Evolutionary conservation across 345 rosid genomes (phyloP), one percentile per base, ranked within the genome.

Genomic region (Camelina sativa): DNA sequence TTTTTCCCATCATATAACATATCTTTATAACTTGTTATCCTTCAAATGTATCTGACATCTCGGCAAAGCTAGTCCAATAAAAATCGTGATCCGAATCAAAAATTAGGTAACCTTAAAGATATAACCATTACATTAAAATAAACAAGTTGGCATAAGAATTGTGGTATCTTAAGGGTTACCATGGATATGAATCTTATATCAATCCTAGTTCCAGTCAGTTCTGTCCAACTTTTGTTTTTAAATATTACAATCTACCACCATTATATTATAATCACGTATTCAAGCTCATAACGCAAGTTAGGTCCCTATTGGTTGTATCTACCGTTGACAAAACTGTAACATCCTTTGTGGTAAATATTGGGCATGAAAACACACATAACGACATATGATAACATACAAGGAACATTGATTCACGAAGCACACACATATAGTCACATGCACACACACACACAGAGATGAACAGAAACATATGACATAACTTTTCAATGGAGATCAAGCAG

Each of bases 291-390:
- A 51, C 57, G 9, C 53, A 72, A 51, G 73, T 65, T 78, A 59
- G 69, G 81, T 78, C 64, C 15, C 23, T 22, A 37, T 43, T 72
- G 20, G 81, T 78, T 78, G 77, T 72, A 78, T 72, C 81, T n/a
- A 78, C 23, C 76, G 6, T 78, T 78, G 81, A 66, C 53, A 60
- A 72, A 41, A 72, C 62, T 23, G 51, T 30, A 65, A 72, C 35
- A 59, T 76, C 64, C 16, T 16, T 12, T 32, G 1, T 51, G 11
- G 30, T 51, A 6, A 37, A 71, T 30, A 4, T 50, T 71, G 69
- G 81, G 71, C 69, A 54, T 62, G 75, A 79, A 68, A 61, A 62
- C 65, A 62, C 7, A 68, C 41, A n/a, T 68, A 62, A 73, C 65
- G 79, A 79, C 81, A 73, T 69, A 19, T 7, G 43, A 44, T 53